Base-by-base conservation (phyloP, 2,329 filamentous ascomycete species). In the Hortaea werneckii region DNA sequence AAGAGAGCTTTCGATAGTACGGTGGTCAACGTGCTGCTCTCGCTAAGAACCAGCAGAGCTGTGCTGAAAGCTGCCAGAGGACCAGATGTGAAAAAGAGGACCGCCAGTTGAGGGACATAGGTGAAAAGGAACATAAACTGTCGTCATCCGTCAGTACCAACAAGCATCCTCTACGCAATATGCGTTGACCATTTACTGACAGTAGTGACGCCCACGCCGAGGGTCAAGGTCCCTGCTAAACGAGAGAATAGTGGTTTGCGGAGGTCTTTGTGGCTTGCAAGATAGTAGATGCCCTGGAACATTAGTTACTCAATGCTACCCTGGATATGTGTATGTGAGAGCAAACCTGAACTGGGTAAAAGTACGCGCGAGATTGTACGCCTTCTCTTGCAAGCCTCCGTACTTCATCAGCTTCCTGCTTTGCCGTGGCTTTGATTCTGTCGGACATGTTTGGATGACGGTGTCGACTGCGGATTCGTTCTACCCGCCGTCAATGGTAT, bases 71-170 rank as follows among this genome's bases (percentile, higher is more conserved):
- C 80, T 4, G 85, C 85, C 4, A 90, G 68, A 0, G 85, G 89
- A 0, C 90, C 90, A 53, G 87, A 90, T 51, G 94, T 85, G 57
- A 95, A 81, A 43, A 87, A 76, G 39, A 95, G 76, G 10, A 95
- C 66, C 1, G 87, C 85, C 26, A 87, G 77, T 70, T 95, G 90
- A 0, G 90, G 90, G 6, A 82, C 61, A 63, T 95, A 95, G 41
- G 88, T 85, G 62, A 95, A 81, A 55, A 84, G 71, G 67, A 96
- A 95, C 87, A 95, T 94, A 64, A 78, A 73, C 8, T 20, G 20
- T 4, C 20, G 20, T 20, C 20, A 4, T 20, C 20, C 20, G 20
- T 20, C 20, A 20, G 20, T 20, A 20, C 20, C 20, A 20, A 20
- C 20, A 20, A 20, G 20, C 20, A 20, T 20, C 20, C 20, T 20